phyloP scores from a whole-genome alignment of 108 stramenopile genomes.

The Skeletonema costatum region DNA sequence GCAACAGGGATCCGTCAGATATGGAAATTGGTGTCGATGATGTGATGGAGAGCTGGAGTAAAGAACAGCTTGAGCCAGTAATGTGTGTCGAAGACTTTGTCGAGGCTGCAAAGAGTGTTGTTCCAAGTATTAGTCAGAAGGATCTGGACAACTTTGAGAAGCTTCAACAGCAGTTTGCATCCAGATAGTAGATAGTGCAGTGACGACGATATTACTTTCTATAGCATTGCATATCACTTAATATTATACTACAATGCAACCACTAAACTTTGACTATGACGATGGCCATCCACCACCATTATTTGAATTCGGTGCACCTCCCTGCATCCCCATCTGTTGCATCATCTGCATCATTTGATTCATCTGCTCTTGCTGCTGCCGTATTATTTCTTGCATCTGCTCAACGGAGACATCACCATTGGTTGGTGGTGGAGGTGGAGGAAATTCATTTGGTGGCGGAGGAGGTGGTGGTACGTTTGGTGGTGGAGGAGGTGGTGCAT shows the following conservation, averaged over 20 bases:
- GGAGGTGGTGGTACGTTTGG: neutral
- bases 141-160: slow-evolving; percentile 72
- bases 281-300: neutral
- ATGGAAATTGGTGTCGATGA: slow-evolving; percentile 43
- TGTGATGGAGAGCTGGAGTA: slow-evolving; percentile 62
- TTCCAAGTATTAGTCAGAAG: slow-evolving; percentile 67
- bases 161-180: slow-evolving; percentile 56
- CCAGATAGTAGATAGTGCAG: neutral
- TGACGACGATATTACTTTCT: neutral
- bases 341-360: slow-evolving; percentile 51
- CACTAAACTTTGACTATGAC: neutral
- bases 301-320: neutral
- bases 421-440: slow-evolving; percentile 6
- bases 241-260: neutral
- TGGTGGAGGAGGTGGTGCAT: slow-evolving; percentile 5
- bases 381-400: slow-evolving; percentile 46
- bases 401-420: slow-evolving; percentile 20
- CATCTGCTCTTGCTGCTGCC: slow-evolving; percentile 48
- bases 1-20: slow-evolving; percentile 10
- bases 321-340: slow-evolving; percentile 22
- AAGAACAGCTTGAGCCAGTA: slow-evolving; percentile 57
- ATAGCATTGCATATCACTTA: neutral
- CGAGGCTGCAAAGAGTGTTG: slow-evolving; percentile 60
- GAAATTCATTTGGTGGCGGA: neutral
- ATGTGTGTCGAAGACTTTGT: slow-evolving; percentile 70